phyloP scores from a whole-genome alignment of 768 basidiomycete species.

The Suillus subaureus region DNA sequence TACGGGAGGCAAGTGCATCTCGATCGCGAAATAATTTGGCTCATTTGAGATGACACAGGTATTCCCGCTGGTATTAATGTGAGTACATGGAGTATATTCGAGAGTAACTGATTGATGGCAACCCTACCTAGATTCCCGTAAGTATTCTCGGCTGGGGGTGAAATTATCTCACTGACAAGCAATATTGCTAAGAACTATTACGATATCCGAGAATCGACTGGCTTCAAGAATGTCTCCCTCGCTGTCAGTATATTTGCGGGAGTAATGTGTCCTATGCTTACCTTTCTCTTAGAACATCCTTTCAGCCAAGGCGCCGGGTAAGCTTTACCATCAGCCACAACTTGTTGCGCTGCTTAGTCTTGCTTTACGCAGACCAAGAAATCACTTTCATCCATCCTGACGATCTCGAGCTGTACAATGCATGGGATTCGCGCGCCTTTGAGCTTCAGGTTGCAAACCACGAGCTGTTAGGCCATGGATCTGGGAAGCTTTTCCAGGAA shows the following conservation, averaged over 20 bases:
- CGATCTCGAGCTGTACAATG: constrained; percentile 72
- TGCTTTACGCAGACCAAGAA: constrained; percentile 56
- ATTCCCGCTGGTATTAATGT: constrained; percentile 89
- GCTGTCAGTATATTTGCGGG: constrained; percentile 49
- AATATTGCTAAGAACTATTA: constrained; percentile 65
- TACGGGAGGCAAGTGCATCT: constrained; percentile 62
- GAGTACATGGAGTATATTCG: constrained; percentile 18
- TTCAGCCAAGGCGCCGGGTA: constrained; percentile 84
- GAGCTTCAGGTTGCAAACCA: constrained; percentile 92
- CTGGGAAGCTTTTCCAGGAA: constrained; percentile 83
- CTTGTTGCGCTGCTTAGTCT: not conserved
- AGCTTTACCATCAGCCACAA: constrained; percentile 19
- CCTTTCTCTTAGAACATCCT: constrained; percentile 64
- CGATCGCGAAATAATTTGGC: not conserved
- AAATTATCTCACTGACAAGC: not conserved
- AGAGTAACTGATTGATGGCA: not conserved
- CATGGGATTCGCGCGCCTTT: constrained; percentile 78
- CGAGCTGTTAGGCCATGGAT: constrained; percentile 84
- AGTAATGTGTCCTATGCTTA: not conserved
- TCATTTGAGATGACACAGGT: constrained; percentile 38
- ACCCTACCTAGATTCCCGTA: constrained; percentile 59
- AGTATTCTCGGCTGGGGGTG: constrained; percentile 18
- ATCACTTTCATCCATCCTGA: constrained; percentile 82
- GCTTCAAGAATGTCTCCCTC: constrained; percentile 90
- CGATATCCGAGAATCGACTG: constrained; percentile 75